Evolutionary conservation across 2,329 filamentous ascomycete species (phyloP).

Genomic region (Exophiala oligosperma): DNA sequence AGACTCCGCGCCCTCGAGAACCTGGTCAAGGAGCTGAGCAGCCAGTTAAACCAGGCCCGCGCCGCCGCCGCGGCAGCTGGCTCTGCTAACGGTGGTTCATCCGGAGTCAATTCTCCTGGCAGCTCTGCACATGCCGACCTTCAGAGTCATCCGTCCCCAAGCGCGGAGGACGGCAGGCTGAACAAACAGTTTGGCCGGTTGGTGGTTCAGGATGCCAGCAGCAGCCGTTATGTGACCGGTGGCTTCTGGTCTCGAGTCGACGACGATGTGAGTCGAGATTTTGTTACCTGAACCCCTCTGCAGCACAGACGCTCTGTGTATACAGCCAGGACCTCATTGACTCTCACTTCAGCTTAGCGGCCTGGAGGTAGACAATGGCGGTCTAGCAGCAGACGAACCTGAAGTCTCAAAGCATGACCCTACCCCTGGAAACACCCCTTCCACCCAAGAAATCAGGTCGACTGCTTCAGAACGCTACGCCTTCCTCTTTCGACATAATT

Average conservation of each 20-base stretch:
- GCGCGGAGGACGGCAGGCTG: constrained; percentile 24
- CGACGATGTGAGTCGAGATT: constrained; percentile 52
- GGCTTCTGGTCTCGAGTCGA: constrained; percentile 61
- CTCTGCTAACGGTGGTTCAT: constrained; percentile 31
- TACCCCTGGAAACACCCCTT: constrained; percentile 23
- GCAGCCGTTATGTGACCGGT: constrained; percentile 62
- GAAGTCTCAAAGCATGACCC: constrained; percentile 39
- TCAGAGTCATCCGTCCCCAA: constrained; percentile 20
- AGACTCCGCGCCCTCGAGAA: constrained; percentile 52
- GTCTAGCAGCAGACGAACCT: constrained; percentile 35
- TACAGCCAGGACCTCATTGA: constrained; percentile 23
- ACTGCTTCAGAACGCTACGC: constrained; percentile 49
- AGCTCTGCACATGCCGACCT: constrained; percentile 23
- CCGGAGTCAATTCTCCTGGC: constrained; percentile 32
- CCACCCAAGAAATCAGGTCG: constrained; percentile 43
- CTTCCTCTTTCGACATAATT: constrained; percentile 53
- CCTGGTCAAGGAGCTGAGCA: constrained; percentile 53
- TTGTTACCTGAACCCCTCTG: neutral
- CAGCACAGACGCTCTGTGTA: no score
- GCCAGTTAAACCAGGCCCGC: constrained; percentile 48
- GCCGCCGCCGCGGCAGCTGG: constrained; percentile 18
- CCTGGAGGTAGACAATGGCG: constrained; percentile 40
- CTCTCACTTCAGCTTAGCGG: constrained; percentile 42
- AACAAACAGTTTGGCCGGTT: constrained; percentile 55
- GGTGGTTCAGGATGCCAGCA: constrained; percentile 57